A percentile compares a stretch with the other conserved stretches of the same genome.
Evolutionary conservation across 2,329 filamentous ascomycete genomes (phyloP).

Genomic region (Arthrinium phaeospermum): DNA sequence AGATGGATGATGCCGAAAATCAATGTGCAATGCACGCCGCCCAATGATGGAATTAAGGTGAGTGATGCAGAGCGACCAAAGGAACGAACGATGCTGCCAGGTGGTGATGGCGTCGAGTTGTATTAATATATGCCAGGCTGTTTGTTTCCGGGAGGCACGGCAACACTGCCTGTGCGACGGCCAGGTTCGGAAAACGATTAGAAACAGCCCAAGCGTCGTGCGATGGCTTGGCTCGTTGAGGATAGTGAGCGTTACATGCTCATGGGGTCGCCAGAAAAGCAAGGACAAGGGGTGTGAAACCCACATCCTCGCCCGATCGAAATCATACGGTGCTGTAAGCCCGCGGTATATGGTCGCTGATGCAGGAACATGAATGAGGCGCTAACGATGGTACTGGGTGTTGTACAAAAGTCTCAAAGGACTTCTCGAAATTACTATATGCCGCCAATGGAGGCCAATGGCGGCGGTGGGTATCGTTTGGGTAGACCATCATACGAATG

Average conservation of each 20-base stretch:
- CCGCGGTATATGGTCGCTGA: conserved; percentile 15
- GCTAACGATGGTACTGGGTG: not conserved
- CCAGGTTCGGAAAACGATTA: not conserved
- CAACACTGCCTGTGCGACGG: not conserved
- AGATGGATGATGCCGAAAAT: not conserved
- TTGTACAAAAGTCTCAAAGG: conserved; percentile 11
- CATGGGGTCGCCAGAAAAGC: not conserved
- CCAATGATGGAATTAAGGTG: conserved; percentile 17
- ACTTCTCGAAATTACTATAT: conserved; percentile 15
- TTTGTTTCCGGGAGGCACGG: not conserved
- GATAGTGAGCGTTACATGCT: not conserved
- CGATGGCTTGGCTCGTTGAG: not conserved
- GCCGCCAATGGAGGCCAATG: not conserved
- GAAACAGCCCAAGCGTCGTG: not conserved
- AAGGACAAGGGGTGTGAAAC: not conserved
- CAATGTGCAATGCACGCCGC: conserved; percentile 14
- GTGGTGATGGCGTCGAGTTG: not conserved
- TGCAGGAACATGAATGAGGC: conserved; percentile 13
- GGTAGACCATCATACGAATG: not conserved
- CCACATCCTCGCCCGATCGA: conserved; percentile 1
- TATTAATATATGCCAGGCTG: not conserved
- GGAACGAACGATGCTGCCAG: not conserved
- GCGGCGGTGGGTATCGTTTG: conserved; percentile 7
- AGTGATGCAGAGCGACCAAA: conserved; percentile 1
- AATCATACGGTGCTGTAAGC: conserved; percentile 15